These are phyloP conservation scores for Coemansia furcata DNA, from an alignment of 192 early-diverging fungal species.

Conservation along the genomic window DNA sequence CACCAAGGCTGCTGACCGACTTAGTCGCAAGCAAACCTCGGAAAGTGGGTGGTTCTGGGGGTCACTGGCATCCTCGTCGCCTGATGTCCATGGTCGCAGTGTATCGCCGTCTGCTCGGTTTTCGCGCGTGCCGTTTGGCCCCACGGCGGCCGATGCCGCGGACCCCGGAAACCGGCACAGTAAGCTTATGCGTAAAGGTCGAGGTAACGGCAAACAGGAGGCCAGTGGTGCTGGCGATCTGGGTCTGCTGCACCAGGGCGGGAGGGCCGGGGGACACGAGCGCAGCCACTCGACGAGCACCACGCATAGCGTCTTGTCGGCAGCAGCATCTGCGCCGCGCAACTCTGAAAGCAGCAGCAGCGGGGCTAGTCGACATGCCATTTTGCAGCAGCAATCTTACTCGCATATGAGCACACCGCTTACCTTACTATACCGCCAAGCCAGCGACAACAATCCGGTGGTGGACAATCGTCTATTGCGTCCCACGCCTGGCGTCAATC, in stretches of 20 bases:
- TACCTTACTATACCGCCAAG: not conserved
- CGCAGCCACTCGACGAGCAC: slow-evolving; percentile 26
- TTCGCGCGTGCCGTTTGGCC: not conserved
- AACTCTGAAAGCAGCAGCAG: slow-evolving; percentile 25
- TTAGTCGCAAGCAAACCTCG: slow-evolving; percentile 19
- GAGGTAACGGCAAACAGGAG: slow-evolving; percentile 1
- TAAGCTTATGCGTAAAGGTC: slow-evolving; percentile 36
- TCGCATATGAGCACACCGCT: slow-evolving; percentile 1
- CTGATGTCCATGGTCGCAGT: not conserved
- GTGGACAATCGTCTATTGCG: slow-evolving; percentile 1
- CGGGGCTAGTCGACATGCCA: not conserved
- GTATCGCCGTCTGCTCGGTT: not conserved
- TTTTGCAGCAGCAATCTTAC: not conserved
- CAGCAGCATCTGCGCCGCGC: not conserved
- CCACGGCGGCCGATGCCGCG: not conserved
- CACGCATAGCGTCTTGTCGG: slow-evolving; percentile 12
- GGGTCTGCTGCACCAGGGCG: slow-evolving; percentile 4
- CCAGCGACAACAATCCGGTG: slow-evolving; percentile 1
- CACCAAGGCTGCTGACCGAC: slow-evolving; percentile 16
- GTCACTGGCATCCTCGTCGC: slow-evolving; percentile 8
- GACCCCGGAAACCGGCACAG: slow-evolving; percentile 6
- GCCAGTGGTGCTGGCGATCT: not conserved
- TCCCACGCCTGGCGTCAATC: slow-evolving; percentile 7
- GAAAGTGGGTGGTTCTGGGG: slow-evolving; percentile 40
- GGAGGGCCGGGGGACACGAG: slow-evolving; percentile 5